Evolutionary conservation across 768 basidiomycete genomes (phyloP), one percentile per base, ranked within the genome.

Genomic region (Gymnopilus dilepis): DNA sequence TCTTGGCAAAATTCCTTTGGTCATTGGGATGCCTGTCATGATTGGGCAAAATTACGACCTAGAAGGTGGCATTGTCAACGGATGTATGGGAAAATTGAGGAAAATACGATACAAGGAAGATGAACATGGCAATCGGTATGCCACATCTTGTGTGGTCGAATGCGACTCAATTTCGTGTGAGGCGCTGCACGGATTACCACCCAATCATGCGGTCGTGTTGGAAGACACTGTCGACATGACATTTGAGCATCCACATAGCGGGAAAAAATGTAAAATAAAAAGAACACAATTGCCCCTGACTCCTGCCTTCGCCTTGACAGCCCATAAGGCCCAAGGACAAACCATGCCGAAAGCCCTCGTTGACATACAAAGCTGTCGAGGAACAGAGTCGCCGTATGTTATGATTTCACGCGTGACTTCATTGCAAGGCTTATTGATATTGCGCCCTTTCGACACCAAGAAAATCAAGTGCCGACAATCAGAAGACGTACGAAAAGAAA

Each of bases 261-360:
- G 62, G 2, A 67, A 66, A 22, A 53, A 22, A 2, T 72, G 65
- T 12, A 53, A 37, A 0, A 67, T 78, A 4, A 67, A 69, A 30
- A 67, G 76, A 0, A 70, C 58, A 0, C 80, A 82, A 58, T 31
- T 81, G 0, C 77, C 80, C 0, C 47, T 82, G 0, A 4, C 69
- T 0, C 80, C 78, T 26, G 77, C 69, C 0, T 81, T 78, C 64
- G 73, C 78, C 0, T 73, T 80, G 60, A 81, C 79, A 1, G 74
- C 74, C 0, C 76, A 81, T 52, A 76, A 77, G 60, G 66, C 77
- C 0, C 79, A 82, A 68, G 79, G 80, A 0, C 72, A 76, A 53
- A 76, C 77, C 0, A 33, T 79, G 33, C 9, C 52, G 0, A 62
- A 62, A 5, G 74, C 67, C 0, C 69, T 78, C n/a, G 61, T 80